phyloP scores from a whole-genome alignment of 106 monocot genomes.

The Dactylorhiza incarnata region DNA sequence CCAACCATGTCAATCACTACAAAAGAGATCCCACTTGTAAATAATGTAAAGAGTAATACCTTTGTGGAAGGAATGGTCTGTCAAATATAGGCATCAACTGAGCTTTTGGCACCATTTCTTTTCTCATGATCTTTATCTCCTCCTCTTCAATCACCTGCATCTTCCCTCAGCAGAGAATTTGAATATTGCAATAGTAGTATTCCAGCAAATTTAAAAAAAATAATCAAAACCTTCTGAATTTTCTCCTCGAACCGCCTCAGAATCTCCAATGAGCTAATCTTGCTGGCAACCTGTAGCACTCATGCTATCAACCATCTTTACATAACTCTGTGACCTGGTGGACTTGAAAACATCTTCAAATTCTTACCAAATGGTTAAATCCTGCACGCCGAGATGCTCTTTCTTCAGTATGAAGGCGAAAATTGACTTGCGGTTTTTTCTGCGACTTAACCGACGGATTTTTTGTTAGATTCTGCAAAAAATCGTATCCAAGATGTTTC shows the following conservation, averaged over 20 bases:
- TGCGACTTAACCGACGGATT: conserved; percentile 29
- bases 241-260: conserved; percentile 65
- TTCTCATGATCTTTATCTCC: conserved; percentile 58
- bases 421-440: conserved; percentile 27
- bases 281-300: conserved; percentile 53
- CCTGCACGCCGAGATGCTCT: conserved; percentile 60
- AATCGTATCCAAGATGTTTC: background rate
- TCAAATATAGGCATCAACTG: conserved; percentile 68
- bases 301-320: background rate
- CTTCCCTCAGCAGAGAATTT: background rate
- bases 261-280: conserved; percentile 47
- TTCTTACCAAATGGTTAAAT: conserved; percentile 46
- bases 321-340: background rate
- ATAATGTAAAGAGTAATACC: conserved; percentile 14
- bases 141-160: conserved; percentile 58
- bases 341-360: background rate
- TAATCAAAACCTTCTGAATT: conserved; percentile 38
- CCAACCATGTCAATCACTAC: background rate
- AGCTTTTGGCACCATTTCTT: conserved; percentile 70
- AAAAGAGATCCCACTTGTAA: background rate
- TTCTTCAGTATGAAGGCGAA: conserved; percentile 64
- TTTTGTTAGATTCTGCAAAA: conserved; percentile 22
- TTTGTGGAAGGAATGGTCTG: conserved; percentile 54
- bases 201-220: background rate
- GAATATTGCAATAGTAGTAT: no score